phyloP scores from a whole-genome alignment of 106 monocot species.

The Dioscorea dumetorum region DNA sequence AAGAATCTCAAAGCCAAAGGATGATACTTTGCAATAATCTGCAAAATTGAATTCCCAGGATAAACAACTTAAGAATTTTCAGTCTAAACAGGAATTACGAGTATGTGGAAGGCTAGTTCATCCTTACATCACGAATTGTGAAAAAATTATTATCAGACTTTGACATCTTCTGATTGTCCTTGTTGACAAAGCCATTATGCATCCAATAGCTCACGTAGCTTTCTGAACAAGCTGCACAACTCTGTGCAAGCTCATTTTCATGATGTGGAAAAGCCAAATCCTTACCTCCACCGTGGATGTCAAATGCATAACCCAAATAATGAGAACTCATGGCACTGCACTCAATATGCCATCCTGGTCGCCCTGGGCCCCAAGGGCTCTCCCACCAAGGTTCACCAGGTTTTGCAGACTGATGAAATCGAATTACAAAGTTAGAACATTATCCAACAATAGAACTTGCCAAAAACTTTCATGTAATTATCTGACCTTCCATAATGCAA shows the following conservation, averaged over 20 bases:
- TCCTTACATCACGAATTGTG: slow-evolving; percentile 85
- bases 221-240: slow-evolving; percentile 69
- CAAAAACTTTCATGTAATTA: background rate
- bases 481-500: slow-evolving; percentile 94
- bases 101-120: no score
- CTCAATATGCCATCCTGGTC: slow-evolving; percentile 99
- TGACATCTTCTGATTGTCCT: slow-evolving; percentile 93
- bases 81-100: no score
- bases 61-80: no score
- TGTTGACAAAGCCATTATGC: slow-evolving; percentile 98
- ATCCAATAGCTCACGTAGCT: slow-evolving; percentile 81
- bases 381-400: slow-evolving; percentile 94
- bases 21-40: slow-evolving; percentile 84
- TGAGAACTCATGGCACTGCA: slow-evolving; percentile 98
- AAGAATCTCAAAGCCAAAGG: slow-evolving; percentile 85
- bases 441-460: background rate
- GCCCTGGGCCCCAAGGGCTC: slow-evolving; percentile 88
- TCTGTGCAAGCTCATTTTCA: slow-evolving; percentile 95
- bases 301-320: slow-evolving; percentile 68
- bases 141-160: slow-evolving; percentile 93
- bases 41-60: background rate
- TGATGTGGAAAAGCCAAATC: slow-evolving; percentile 97
- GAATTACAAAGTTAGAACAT: background rate
- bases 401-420: slow-evolving; percentile 60
- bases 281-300: slow-evolving; percentile 96